phyloP scores from a whole-genome alignment of 129 eudicot species.

The Mikania micrantha region DNA sequence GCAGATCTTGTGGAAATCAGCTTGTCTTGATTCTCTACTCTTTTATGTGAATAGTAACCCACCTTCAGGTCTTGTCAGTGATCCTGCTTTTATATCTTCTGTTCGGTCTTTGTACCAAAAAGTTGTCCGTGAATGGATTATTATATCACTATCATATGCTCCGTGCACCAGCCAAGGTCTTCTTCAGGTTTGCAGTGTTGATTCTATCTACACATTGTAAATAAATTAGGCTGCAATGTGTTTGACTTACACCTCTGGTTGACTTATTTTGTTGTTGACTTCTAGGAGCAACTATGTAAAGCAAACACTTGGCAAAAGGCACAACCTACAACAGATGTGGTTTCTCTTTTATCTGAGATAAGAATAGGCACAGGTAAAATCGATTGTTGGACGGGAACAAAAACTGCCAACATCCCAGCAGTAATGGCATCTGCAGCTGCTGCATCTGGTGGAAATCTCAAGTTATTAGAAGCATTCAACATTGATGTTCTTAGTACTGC shows the following conservation, averaged over 20 bases:
- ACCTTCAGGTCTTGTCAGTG: conserved; percentile 66
- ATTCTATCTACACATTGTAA: not conserved
- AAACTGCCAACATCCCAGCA: conserved; percentile 96
- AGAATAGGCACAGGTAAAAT: conserved; percentile 85
- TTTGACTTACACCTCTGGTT: not conserved
- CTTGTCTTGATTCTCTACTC: conserved; percentile 83
- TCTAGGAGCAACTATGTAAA: conserved; percentile 92
- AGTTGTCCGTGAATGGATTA: conserved; percentile 84
- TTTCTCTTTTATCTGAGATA: conserved; percentile 91
- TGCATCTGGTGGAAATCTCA: conserved; percentile 91
- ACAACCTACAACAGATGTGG: conserved; percentile 89
- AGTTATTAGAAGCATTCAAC: conserved; percentile 69
- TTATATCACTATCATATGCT: conserved; percentile 88
- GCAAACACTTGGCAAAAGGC: conserved; percentile 84
- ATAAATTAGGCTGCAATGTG: conserved; percentile 10
- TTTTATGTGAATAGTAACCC: conserved; percentile 77
- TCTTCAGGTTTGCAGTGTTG: conserved; percentile 62
- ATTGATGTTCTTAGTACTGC: conserved; percentile 95
- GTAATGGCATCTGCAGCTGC: conserved; percentile 99
- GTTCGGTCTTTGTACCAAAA: conserved; percentile 88
- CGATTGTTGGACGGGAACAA: conserved; percentile 80
- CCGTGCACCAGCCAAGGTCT: conserved; percentile 99
- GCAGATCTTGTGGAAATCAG: conserved; percentile 93
- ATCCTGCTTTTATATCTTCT: conserved; percentile 74
- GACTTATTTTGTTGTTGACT: not conserved